Conservation (phyloP, 768 basidiomycete genomes). For the Boletus reticuloceps region DNA sequence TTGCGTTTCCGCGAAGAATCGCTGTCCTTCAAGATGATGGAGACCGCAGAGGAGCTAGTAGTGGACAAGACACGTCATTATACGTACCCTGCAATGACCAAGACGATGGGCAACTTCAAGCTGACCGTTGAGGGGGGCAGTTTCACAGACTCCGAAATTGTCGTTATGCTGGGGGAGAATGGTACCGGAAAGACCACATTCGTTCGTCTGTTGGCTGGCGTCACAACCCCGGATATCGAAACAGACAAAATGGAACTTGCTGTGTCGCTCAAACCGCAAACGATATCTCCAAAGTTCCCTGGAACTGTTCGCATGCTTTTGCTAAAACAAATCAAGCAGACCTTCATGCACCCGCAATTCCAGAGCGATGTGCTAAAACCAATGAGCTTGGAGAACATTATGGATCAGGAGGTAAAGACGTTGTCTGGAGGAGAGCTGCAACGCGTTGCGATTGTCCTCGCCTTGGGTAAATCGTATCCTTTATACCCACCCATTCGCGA, state of each 20-base stretch:
- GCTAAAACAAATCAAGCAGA: slow-evolving; percentile 88
- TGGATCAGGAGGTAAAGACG: slow-evolving; percentile 98
- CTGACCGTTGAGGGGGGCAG: slow-evolving; percentile 85
- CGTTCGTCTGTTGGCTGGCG: slow-evolving; percentile 92
- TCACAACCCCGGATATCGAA: slow-evolving; percentile 76
- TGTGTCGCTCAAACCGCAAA: slow-evolving; percentile 98
- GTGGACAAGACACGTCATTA: slow-evolving; percentile 87
- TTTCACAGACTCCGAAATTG: slow-evolving; percentile 99
- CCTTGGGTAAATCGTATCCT: slow-evolving; percentile 56
- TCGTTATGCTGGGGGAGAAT: slow-evolving; percentile 99
- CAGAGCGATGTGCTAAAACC: slow-evolving; percentile 97
- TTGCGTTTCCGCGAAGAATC: slow-evolving; percentile 96
- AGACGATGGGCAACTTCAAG: slow-evolving; percentile 95
- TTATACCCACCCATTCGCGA: not conserved
- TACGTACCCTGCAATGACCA: slow-evolving; percentile 93
- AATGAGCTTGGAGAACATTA: slow-evolving; percentile 90
- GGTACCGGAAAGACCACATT: slow-evolving; percentile 99
- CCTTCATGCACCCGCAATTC: slow-evolving; percentile 99
- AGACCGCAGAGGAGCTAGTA: slow-evolving; percentile 88
- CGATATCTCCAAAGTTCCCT: slow-evolving; percentile 96
- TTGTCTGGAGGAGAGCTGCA: slow-evolving; percentile 98
- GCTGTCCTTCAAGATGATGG: slow-evolving; percentile 95
- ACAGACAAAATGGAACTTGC: slow-evolving; percentile 76
- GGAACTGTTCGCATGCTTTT: slow-evolving; percentile 96
- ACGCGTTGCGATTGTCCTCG: slow-evolving; percentile 93